A percentile compares a stretch with the other conserved stretches of the same genome.
Conservation (phyloP, 805 yeast genomes). For the Candida ortonii region DNA sequence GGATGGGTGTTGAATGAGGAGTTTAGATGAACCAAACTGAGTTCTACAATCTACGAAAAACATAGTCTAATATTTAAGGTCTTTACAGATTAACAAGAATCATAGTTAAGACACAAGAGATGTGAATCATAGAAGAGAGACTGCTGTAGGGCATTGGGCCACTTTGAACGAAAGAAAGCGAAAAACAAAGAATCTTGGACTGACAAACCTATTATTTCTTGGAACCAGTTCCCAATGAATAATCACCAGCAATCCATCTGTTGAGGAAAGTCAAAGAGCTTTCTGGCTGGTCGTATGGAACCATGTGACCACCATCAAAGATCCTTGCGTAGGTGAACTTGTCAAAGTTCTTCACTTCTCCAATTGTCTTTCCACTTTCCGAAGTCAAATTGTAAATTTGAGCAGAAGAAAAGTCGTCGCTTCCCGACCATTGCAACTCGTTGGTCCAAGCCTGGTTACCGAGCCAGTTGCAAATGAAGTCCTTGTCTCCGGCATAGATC, state of each 20-base stretch:
- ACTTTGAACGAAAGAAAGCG: neutral
- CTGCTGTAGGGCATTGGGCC: neutral
- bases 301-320: conserved; percentile 89
- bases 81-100: no score
- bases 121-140: neutral
- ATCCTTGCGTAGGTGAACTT: conserved; percentile 76
- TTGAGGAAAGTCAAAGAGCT: conserved; percentile 67
- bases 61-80: no score
- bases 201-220: conserved; percentile 13
- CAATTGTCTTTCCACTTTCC: conserved; percentile 46
- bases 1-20: conserved; percentile 69
- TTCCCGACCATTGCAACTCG: conserved; percentile 60
- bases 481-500: conserved; percentile 93
- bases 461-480: conserved; percentile 89
- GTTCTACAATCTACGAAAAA: conserved; percentile 1
- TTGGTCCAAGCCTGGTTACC: conserved; percentile 86
- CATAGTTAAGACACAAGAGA: no score
- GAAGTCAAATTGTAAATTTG: conserved; percentile 23
- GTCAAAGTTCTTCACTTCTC: conserved; percentile 70
- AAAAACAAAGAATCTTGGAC: conserved; percentile 1
- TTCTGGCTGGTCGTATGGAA: conserved; percentile 83
- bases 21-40: conserved; percentile 36
- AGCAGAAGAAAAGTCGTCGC: conserved; percentile 27
- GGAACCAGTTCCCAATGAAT: conserved; percentile 32
- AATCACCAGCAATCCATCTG: conserved; percentile 69